These are phyloP conservation scores for Leptodermis oblonga DNA, from an alignment of 257 asterid species.

Conservation along the genomic window DNA sequence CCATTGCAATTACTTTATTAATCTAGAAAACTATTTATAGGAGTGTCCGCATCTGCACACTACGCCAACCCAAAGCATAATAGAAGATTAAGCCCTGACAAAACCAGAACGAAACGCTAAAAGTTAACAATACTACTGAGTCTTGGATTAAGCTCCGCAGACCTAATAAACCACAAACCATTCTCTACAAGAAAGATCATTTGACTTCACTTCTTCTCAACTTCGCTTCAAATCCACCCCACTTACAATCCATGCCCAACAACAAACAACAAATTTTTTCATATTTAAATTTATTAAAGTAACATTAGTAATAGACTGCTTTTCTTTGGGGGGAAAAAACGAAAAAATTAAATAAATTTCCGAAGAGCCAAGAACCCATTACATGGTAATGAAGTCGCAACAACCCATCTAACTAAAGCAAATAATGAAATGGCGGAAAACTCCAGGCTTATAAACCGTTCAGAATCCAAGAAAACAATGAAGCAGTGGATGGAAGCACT, in stretches of 20 bases:
- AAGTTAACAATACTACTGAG: neutral
- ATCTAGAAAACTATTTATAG: slow-evolving; percentile 16
- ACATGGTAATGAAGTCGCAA: neutral
- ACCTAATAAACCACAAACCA: neutral
- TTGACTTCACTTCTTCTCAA: slow-evolving; percentile 18
- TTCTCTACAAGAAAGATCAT: slow-evolving; percentile 3
- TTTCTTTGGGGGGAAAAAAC: neutral
- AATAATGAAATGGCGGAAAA: neutral
- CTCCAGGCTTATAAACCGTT: neutral
- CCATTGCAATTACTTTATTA: slow-evolving; percentile 35
- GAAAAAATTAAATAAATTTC: neutral
- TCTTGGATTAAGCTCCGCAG: neutral
- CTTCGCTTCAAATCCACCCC: slow-evolving; percentile 44
- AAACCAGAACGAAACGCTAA: neutral
- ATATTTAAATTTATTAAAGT: neutral
- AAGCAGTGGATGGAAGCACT: slow-evolving; percentile 19
- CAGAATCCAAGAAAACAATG: slow-evolving; percentile 4
- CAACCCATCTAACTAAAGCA: slow-evolving; percentile 20
- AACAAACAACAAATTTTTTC: slow-evolving; percentile 10
- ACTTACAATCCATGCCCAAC: slow-evolving; percentile 19
- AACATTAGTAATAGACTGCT: neutral
- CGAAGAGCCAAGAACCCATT: neutral
- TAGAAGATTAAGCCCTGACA: neutral
- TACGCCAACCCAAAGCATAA: neutral
- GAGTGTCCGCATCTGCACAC: slow-evolving; percentile 27